Conservation (phyloP, 1,139 yeast genomes). For the Kazachstania sp. region DNA sequence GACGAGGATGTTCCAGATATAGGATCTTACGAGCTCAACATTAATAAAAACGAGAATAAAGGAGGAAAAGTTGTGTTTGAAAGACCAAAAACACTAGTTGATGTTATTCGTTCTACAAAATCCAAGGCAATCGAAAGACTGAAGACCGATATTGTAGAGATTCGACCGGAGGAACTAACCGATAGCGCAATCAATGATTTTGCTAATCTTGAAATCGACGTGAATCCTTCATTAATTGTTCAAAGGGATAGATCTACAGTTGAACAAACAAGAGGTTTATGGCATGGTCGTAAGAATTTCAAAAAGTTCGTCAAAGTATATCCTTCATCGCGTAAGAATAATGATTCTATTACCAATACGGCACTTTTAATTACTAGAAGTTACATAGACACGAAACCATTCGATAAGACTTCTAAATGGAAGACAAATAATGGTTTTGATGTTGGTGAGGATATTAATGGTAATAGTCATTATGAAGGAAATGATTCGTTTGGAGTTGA, state of each 20-base stretch:
- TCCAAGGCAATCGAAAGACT: slow-evolving; percentile 27
- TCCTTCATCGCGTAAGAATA: slow-evolving; percentile 14
- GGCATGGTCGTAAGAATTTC: slow-evolving; percentile 32
- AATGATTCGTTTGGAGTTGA: background rate
- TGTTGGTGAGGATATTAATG: background rate
- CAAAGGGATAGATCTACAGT: background rate
- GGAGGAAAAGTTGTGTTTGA: background rate
- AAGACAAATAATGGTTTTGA: background rate
- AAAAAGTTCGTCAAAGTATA: slow-evolving; percentile 31
- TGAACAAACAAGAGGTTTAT: slow-evolving; percentile 4
- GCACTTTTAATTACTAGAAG: slow-evolving; percentile 25
- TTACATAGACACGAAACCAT: slow-evolving; percentile 16
- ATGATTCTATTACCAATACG: slow-evolving; percentile 7
- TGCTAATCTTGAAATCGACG: slow-evolving; percentile 30
- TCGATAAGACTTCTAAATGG: slow-evolving; percentile 2
- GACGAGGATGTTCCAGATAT: background rate
- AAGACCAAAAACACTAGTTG: slow-evolving; percentile 13
- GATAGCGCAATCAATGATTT: slow-evolving; percentile 28
- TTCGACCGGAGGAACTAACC: slow-evolving; percentile 24
- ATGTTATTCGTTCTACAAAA: slow-evolving; percentile 30
- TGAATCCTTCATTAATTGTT: slow-evolving; percentile 10
- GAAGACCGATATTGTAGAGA: slow-evolving; percentile 17
- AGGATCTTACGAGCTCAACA: too few species aligned
- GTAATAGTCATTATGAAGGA: background rate
- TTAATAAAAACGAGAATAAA: too few species aligned